Evolutionary conservation across 805 yeast genomes (phyloP).

Genomic region (Yamadazyma paraphyllophila): DNA sequence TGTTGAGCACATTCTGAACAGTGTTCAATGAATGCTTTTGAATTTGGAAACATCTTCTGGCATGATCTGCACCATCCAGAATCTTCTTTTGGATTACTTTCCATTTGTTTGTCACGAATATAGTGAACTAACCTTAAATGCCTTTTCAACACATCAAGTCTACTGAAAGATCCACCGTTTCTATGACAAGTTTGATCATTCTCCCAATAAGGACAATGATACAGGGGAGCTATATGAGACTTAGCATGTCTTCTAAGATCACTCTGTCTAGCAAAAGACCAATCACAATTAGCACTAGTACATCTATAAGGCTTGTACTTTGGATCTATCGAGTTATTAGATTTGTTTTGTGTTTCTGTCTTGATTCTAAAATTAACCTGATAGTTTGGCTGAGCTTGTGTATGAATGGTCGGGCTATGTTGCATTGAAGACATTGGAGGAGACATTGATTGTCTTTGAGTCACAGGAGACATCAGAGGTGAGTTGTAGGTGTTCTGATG

Average conservation of each 20-base stretch:
- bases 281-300: slow-evolving; percentile 46
- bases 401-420: slow-evolving; percentile 1
- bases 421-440: slow-evolving; percentile 2
- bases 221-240: slow-evolving; percentile 64
- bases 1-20: slow-evolving; percentile 58
- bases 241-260: slow-evolving; percentile 67
- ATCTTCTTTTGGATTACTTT: slow-evolving; percentile 38
- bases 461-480: slow-evolving; percentile 2
- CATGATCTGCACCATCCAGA: slow-evolving; percentile 72
- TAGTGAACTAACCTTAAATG: slow-evolving; percentile 70
- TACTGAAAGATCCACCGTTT: slow-evolving; percentile 71
- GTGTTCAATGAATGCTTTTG: slow-evolving; percentile 62
- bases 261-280: slow-evolving; percentile 70
- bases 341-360: not conserved
- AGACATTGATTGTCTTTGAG: not conserved
- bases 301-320: slow-evolving; percentile 36
- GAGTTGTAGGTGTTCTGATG: not conserved
- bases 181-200: slow-evolving; percentile 70
- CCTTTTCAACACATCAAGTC: slow-evolving; percentile 72
- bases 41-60: slow-evolving; percentile 50
- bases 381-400: slow-evolving; percentile 1
- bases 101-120: slow-evolving; percentile 44
- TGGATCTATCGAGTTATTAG: not conserved
- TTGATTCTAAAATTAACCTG: slow-evolving; percentile 3
- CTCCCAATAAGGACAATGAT: slow-evolving; percentile 73